Base-by-base conservation (phyloP, 2,329 filamentous ascomycete species). In the Fusarium marasasianum region DNA sequence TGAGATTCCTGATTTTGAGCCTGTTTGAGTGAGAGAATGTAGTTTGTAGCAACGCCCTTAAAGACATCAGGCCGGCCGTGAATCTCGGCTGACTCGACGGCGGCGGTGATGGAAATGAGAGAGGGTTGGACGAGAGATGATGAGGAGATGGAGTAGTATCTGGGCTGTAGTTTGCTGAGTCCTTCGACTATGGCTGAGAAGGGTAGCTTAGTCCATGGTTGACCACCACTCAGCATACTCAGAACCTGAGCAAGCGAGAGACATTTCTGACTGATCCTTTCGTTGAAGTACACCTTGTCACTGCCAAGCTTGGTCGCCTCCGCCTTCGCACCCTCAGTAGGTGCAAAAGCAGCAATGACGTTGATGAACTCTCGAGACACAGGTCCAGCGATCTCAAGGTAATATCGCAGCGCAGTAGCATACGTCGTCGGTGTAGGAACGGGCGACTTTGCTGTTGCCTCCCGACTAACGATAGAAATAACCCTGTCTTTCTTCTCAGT, bases 61-160 rank as follows among this genome's bases (percentile, higher is more conserved):
- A 74, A 63, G 4, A 37, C 6, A 17, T 38, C 41, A 5, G 50
- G 24, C 2, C 69, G 48, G 1, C 55, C 56, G 9, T 35, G 18
- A 14, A 70, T 35, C 7, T 45, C 29, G 5, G 48, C 40, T 4
- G 62, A 64, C 26, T 72, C 69, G 2, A 74, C 59, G 0, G 59
- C 69, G 0, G 29, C 59, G 1, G 61, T 74, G 37, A 74, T 64
- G 1, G 71, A 72, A 8, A 74, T 24, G 2, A 12, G 26, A 3
- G 57, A 61, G 1, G 71, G 66, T 17, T 72, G 69, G 2, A 66
- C 59, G 3, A 72, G 29, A 0, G 71, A 72, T 8, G 71, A 74
- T 2, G 71, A 74, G 0, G 71, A 72, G 1, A 72, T 74, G 41
- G 71, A 74, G 43, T 74, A 74, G 24, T 72, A 74, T 8, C 71